Evolutionary conservation across 108 stramenopile species (phyloP), one percentile per base, ranked within the genome.

Genomic region (Aureococcus anophagefferens): DNA sequence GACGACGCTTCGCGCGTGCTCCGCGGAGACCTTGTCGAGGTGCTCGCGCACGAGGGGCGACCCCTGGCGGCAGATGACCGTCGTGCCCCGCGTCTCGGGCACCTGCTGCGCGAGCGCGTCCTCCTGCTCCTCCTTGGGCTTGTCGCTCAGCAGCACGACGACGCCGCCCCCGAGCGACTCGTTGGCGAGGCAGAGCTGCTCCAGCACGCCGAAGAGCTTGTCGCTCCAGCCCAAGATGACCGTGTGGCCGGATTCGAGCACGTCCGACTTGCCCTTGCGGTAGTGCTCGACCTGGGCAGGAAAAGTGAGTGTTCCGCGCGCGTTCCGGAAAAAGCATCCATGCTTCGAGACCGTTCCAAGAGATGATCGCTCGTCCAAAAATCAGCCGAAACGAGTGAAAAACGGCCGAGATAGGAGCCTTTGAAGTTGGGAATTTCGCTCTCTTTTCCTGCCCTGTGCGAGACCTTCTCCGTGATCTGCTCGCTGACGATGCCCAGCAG

Each of bases 401-500:
- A n/a, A n/a, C n/a, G n/a, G n/a, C n/a, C n/a, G n/a, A n/a, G n/a
- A n/a, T n/a, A n/a, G n/a, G n/a, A n/a, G n/a, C n/a, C n/a, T n/a
- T n/a, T n/a, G n/a, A n/a, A n/a, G n/a, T n/a, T n/a, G n/a, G n/a
- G n/a, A n/a, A n/a, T n/a, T n/a, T n/a, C n/a, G n/a, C n/a, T n/a
- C n/a, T n/a, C n/a, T n/a, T n/a, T n/a, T n/a, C n/a, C n/a, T n/a
- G n/a, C n/a, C n/a, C n/a, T n/a, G n/a, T n/a, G n/a, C n/a, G n/a
- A n/a, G n/a, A n/a, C 72, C 30, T 74, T 64, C 5, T 81, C 78
- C 15, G 68, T 68, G 69, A 84, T 77, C 31, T 15, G 64, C 37
- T 84, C 83, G 44, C 70, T 71, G 17, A 84, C 80, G 45, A 84
- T 84, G 31, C 83, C 83, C 45, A 84, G 78, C 78, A 84, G 79